These are phyloP conservation scores for Diutina sp. DNA, from an alignment of 1,139 yeast genomes.

Conservation along the genomic window DNA sequence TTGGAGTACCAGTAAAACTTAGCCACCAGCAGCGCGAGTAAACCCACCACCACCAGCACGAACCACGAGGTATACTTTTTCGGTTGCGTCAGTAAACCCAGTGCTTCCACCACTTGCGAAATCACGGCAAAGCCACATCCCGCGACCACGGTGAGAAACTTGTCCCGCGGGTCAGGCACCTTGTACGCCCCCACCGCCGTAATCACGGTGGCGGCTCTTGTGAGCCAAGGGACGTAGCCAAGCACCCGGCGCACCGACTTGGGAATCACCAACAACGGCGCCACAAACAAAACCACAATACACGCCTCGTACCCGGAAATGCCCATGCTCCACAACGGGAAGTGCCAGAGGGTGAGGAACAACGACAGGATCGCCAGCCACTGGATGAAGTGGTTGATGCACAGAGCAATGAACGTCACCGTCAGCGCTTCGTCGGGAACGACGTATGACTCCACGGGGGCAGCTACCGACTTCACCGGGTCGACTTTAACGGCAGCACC, in stretches of 20 bases:
- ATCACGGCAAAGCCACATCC: slow-evolving; percentile 58
- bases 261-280: slow-evolving; percentile 44
- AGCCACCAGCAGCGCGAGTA: slow-evolving; percentile 57
- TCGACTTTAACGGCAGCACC: not conserved
- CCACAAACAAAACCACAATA: slow-evolving; percentile 37
- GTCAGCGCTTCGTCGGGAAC: not conserved
- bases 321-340: slow-evolving; percentile 98
- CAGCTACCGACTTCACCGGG: not conserved
- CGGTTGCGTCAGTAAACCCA: slow-evolving; percentile 28
- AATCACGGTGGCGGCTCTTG: slow-evolving; percentile 45
- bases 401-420: slow-evolving; percentile 31
- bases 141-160: slow-evolving; percentile 51
- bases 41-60: slow-evolving; percentile 57
- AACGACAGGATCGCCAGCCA: slow-evolving; percentile 80
- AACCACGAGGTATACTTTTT: slow-evolving; percentile 38
- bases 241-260: slow-evolving; percentile 37
- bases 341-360: slow-evolving; percentile 86
- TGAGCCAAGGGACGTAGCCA: slow-evolving; percentile 25
- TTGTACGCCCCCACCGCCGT: slow-evolving; percentile 70
- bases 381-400: slow-evolving; percentile 53
- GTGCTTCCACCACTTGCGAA: slow-evolving; percentile 49
- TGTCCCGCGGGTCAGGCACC: slow-evolving; percentile 50
- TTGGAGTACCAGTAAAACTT: slow-evolving; percentile 73
- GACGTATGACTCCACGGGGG: not conserved
- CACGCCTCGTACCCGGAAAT: slow-evolving; percentile 86